These are phyloP conservation scores for Coemansia reversa DNA, from an alignment of 192 early-diverging fungal species.

Conservation along the genomic window DNA sequence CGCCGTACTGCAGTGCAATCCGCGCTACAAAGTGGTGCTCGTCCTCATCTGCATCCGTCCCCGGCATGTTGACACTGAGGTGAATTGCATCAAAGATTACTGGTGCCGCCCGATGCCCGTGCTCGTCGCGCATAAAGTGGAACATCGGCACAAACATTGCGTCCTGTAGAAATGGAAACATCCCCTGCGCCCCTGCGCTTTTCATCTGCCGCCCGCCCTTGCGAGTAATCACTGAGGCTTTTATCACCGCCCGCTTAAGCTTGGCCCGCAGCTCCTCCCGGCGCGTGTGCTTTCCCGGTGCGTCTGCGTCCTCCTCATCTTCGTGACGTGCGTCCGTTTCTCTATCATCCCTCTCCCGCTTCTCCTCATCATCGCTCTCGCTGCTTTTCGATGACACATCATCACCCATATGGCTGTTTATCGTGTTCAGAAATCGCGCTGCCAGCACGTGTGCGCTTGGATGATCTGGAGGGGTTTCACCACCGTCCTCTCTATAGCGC, in stretches of 20 bases:
- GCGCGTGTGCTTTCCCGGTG: conserved; percentile 14
- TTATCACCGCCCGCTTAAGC: conserved; percentile 48
- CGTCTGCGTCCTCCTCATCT: conserved; percentile 27
- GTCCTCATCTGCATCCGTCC: conserved; percentile 25
- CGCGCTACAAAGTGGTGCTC: conserved; percentile 62
- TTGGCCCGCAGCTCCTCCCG: conserved; percentile 39
- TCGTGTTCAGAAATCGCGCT: too few species aligned
- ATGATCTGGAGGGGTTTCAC: neutral
- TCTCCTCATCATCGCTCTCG: too few species aligned
- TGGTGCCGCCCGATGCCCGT: conserved; percentile 50
- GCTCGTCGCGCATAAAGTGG: conserved; percentile 54
- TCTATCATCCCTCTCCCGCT: neutral
- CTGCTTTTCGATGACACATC: too few species aligned
- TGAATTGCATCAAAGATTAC: conserved; percentile 56
- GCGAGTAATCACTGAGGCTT: conserved; percentile 51
- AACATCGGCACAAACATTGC: conserved; percentile 58
- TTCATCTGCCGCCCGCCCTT: conserved; percentile 37
- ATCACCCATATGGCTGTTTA: too few species aligned
- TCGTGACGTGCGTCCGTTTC: conserved; percentile 1
- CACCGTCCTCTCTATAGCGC: too few species aligned
- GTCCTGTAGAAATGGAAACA: conserved; percentile 56
- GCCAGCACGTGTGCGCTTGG: neutral
- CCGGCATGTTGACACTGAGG: conserved; percentile 31
- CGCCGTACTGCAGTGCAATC: conserved; percentile 75
- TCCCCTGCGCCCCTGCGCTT: conserved; percentile 29